A percentile compares a stretch with the other conserved stretches of the same genome.
Conservation (phyloP, 768 basidiomycete genomes). For the Leccinellum rugosiceps region DNA sequence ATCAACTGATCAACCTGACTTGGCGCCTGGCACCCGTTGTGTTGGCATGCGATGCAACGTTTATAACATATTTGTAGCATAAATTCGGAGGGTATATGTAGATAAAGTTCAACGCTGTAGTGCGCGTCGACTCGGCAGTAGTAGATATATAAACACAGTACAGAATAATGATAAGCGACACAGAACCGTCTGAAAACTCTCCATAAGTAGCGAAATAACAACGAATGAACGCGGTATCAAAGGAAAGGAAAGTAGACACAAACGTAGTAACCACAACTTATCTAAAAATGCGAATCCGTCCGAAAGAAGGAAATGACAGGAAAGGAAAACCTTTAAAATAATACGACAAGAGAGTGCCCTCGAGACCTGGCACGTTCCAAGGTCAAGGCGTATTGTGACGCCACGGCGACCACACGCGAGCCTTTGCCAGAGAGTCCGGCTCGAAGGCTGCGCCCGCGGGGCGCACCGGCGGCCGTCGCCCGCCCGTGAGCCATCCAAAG, state of each 20-base stretch:
- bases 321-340: not conserved
- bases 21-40: too few relatives aligned
- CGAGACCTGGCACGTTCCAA: not conserved
- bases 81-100: not conserved
- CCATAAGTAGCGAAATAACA: too few relatives aligned
- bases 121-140: not conserved
- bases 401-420: conserved; percentile 18
- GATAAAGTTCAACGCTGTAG: not conserved
- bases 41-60: not conserved
- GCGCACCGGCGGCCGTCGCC: not conserved
- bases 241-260: not conserved
- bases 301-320: not conserved
- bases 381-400: not conserved
- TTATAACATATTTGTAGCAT: not conserved
- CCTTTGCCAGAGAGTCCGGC: conserved; percentile 16
- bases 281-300: not conserved
- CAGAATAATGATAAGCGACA: not conserved
- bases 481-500: conserved; percentile 16
- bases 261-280: not conserved
- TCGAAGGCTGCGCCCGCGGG: not conserved
- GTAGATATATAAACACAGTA: not conserved
- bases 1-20: not conserved
- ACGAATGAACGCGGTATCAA: not conserved
- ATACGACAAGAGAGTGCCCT: not conserved
- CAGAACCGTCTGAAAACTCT: not conserved